Percentiles rank a stretch among this genome's conserved stretches.
phyloP scores from a whole-genome alignment of 345 rosid species.

The Pelargonium nanum region DNA sequence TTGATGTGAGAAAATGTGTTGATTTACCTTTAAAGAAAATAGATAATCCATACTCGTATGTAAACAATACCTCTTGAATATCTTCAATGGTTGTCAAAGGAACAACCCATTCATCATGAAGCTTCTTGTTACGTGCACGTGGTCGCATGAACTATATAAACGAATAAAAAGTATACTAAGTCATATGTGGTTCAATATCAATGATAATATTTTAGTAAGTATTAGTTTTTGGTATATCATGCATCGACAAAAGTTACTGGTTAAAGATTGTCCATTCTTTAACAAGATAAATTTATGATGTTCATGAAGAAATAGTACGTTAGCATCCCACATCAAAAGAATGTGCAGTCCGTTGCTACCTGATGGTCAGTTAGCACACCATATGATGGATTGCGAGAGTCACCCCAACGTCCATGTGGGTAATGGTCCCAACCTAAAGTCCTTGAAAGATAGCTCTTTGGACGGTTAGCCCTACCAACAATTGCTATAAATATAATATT shows the following conservation, averaged over 20 bases:
- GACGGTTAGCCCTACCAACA: conserved; percentile 89
- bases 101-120: conserved; percentile 75
- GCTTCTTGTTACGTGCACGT: conserved; percentile 80
- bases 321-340: background rate
- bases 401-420: conserved; percentile 91
- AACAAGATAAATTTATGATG: background rate
- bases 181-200: conserved; percentile 1
- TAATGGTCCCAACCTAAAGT: conserved; percentile 88
- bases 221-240: no score
- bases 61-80: conserved; percentile 54
- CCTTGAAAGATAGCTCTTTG: conserved; percentile 90
- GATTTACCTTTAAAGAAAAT: background rate
- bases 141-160: conserved; percentile 64
- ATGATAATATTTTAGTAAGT: no score
- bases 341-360: conserved; percentile 26
- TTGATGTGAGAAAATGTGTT: conserved; percentile 10
- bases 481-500: conserved; percentile 7
- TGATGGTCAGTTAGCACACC: conserved; percentile 77
- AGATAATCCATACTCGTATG: background rate
- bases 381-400: conserved; percentile 78
- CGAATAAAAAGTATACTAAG: conserved; percentile 4
- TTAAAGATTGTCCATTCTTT: background rate
- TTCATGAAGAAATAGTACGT: background rate
- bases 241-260: background rate
- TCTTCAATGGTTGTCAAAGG: conserved; percentile 64